A percentile compares a stretch with the other conserved stretches of the same genome.
Evolutionary conservation across 805 yeast species (phyloP).

Genomic region (Yarrowia sp.): DNA sequence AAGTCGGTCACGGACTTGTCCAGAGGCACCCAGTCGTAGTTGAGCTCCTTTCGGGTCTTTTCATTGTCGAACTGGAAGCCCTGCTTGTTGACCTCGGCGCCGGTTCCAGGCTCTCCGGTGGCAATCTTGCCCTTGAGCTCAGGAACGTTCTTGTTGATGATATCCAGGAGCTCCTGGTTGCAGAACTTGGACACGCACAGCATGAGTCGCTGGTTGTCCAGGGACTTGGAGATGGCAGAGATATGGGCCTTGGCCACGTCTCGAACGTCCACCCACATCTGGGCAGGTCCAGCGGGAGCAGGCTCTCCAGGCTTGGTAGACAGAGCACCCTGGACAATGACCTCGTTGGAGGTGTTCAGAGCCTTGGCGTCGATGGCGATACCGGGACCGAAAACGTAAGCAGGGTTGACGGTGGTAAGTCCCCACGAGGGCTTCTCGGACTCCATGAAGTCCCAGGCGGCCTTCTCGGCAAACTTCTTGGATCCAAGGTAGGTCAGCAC

Average conservation of each 20-base stretch:
- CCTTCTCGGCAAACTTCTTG: constrained; percentile 62
- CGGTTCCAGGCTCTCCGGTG: constrained; percentile 1
- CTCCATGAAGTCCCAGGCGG: constrained; percentile 60
- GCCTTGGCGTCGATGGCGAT: constrained; percentile 45
- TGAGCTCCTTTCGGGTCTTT: constrained; percentile 1
- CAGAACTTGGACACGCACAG: constrained; percentile 42
- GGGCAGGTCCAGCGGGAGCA: constrained; percentile 42
- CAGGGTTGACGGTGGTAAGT: constrained; percentile 48
- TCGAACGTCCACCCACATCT: constrained; percentile 58
- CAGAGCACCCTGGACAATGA: constrained; percentile 28
- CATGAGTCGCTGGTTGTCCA: constrained; percentile 45
- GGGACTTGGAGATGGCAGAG: constrained; percentile 52
- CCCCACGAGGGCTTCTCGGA: constrained; percentile 46
- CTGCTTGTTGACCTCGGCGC: background rate
- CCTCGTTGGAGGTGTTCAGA: constrained; percentile 50
- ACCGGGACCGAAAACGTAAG: constrained; percentile 49
- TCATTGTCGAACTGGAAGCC: constrained; percentile 14
- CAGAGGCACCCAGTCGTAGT: constrained; percentile 17
- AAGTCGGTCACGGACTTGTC: constrained; percentile 22
- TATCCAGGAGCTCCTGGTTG: constrained; percentile 41
- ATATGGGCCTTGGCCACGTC: constrained; percentile 68
- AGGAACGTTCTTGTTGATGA: constrained; percentile 39
- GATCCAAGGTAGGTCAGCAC: constrained; percentile 50
- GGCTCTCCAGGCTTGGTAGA: constrained; percentile 1
- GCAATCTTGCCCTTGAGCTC: constrained; percentile 25